Percentiles rank a stretch among this genome's conserved stretches.
Conservation (phyloP, 2,329 filamentous ascomycete genomes). For the Trichoderma endophyticum region DNA sequence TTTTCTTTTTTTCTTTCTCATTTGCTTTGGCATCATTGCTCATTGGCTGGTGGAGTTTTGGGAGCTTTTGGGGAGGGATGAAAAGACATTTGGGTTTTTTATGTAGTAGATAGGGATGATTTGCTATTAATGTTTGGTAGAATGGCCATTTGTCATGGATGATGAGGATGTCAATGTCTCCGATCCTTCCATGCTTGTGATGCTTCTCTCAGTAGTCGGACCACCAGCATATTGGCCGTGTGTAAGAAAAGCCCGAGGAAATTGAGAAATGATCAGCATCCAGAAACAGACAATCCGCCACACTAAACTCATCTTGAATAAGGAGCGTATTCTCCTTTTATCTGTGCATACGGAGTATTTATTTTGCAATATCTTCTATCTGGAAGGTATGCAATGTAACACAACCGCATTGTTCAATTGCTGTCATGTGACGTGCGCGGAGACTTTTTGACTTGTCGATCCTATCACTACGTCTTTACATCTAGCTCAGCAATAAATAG, state of each 20-base stretch:
- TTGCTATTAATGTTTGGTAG: not conserved
- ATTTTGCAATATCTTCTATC: not conserved
- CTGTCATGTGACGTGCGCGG: not conserved
- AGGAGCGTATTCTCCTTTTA: not conserved
- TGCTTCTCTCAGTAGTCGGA: not conserved
- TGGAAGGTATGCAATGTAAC: not conserved
- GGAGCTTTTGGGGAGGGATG: not conserved
- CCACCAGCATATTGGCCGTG: not conserved
- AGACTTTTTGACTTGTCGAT: not conserved
- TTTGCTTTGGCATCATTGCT: slow-evolving; percentile 10
- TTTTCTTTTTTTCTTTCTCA: not conserved
- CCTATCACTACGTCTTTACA: too few species aligned
- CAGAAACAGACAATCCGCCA: not conserved
- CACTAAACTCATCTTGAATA: not conserved
- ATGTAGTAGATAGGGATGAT: not conserved
- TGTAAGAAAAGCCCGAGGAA: not conserved
- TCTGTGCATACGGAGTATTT: not conserved
- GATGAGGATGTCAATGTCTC: not conserved
- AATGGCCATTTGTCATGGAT: not conserved
- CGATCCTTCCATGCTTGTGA: not conserved
- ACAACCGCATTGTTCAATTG: not conserved
- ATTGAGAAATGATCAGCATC: not conserved
- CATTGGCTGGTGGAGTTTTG: slow-evolving; percentile 9
- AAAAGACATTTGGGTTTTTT: not conserved
- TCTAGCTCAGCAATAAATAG: not conserved